Percentiles rank a stretch among this genome's conserved stretches.
Evolutionary conservation across 805 yeast species (phyloP).

Genomic region (Wickerhamia fluorescens): DNA sequence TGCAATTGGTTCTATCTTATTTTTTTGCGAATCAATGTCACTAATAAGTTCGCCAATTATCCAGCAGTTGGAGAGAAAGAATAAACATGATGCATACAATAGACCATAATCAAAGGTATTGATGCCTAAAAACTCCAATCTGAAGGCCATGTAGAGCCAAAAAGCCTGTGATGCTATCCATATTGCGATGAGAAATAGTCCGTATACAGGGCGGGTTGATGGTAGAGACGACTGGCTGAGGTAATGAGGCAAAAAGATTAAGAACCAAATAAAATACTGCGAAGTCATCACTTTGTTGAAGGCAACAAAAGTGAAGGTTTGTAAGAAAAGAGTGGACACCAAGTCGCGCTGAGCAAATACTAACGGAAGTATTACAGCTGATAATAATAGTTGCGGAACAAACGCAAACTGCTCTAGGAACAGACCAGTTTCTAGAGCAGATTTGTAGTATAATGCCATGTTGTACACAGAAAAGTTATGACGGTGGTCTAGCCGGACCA

Average conservation of each 20-base stretch:
- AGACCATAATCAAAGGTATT: slow-evolving; percentile 57
- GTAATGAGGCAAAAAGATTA: slow-evolving; percentile 75
- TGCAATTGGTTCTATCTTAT: no score
- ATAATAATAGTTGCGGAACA: slow-evolving; percentile 67
- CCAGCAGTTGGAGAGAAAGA: slow-evolving; percentile 59
- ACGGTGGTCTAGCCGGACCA: slow-evolving; percentile 81
- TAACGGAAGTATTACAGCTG: slow-evolving; percentile 54
- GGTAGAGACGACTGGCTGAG: slow-evolving; percentile 39
- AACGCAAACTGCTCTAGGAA: slow-evolving; percentile 59
- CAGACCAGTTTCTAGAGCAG: slow-evolving; percentile 23
- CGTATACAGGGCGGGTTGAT: slow-evolving; percentile 20
- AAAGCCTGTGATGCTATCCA: slow-evolving; percentile 71
- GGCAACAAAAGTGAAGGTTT: slow-evolving; percentile 38
- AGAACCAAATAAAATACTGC: slow-evolving; percentile 93
- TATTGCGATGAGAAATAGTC: slow-evolving; percentile 33
- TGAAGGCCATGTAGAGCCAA: slow-evolving; percentile 78
- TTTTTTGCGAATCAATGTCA: not conserved
- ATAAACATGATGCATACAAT: slow-evolving; percentile 46
- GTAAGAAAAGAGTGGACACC: slow-evolving; percentile 29
- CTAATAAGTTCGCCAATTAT: slow-evolving; percentile 51
- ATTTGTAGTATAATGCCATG: slow-evolving; percentile 57
- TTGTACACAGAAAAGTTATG: slow-evolving; percentile 92
- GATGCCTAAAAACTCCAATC: slow-evolving; percentile 71
- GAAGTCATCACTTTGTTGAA: slow-evolving; percentile 70
- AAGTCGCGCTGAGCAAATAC: slow-evolving; percentile 25